These are phyloP conservation scores for Canariomyces notabilis DNA, from an alignment of 2,329 filamentous ascomycete species.

Conservation along the genomic window DNA sequence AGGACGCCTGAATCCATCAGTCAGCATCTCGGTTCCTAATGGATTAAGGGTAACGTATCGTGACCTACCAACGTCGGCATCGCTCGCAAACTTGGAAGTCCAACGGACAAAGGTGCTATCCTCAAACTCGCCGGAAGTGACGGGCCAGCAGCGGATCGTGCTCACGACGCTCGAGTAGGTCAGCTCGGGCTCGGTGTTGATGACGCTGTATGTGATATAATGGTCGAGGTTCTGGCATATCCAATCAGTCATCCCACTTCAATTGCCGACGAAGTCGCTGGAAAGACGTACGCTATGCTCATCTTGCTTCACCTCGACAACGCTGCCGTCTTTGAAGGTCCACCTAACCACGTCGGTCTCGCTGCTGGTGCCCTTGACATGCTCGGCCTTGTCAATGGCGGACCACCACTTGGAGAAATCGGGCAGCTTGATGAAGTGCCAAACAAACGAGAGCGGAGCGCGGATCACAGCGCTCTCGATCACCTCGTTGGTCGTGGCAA, in stretches of 20 bases:
- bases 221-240: conserved; percentile 58
- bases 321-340: conserved; percentile 65
- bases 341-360: conserved; percentile 65
- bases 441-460: conserved; percentile 60
- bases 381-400: conserved; percentile 56
- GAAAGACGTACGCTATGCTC: conserved; percentile 58
- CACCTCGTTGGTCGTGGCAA: conserved; percentile 26
- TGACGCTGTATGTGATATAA: conserved; percentile 70
- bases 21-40: conserved; percentile 1
- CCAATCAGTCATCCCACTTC: background rate
- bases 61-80: conserved; percentile 61
- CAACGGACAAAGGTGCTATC: conserved; percentile 64
- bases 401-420: conserved; percentile 65
- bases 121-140: conserved; percentile 62
- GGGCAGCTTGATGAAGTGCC: conserved; percentile 71
- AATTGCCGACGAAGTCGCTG: background rate
- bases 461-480: conserved; percentile 50
- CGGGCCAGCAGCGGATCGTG: conserved; percentile 59
- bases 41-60: background rate
- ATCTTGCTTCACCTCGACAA: conserved; percentile 69
- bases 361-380: conserved; percentile 56
- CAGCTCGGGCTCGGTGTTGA: conserved; percentile 59
- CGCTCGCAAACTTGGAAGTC: conserved; percentile 64
- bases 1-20: conserved; percentile 53
- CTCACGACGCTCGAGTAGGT: conserved; percentile 62